Base-by-base conservation (phyloP, 2,329 filamentous ascomycete genomes). In the Rhynchosporium secalis region DNA sequence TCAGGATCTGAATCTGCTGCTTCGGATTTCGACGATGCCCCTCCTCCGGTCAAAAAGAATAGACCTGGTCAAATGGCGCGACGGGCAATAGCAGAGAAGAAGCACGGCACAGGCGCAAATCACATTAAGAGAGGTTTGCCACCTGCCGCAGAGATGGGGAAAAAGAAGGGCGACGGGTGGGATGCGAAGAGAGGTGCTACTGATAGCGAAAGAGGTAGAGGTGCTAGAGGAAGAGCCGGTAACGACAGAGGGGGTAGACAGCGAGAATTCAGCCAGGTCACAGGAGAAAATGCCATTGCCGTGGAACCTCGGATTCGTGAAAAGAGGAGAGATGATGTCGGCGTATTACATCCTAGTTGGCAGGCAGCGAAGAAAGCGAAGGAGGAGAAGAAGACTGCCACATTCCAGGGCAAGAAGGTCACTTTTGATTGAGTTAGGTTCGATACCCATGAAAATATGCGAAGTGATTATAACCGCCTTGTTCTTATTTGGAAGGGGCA, bases 61-160 rank as follows among this genome's bases (percentile, higher is more conserved):
- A 82, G 89, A 28, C 81, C 86, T 52, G 91, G 91, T 3, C 91
- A 96, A 76, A 83, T 86, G 48, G 89, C 88, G n/a, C 84, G 91
- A 8, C 89, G 90, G 72, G 84, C 86, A 29, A 89, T 95, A 62
- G 90, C 86, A 79, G 90, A 94, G 78, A 88, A 91, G 77, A 94
- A 93, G 72, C 94, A 82, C 73, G 90, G 90, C 56, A 79, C 81
- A 13, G 81, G 83, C 65, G 91, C 91, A 1, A 74, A 74, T 48
- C 73, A 75, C 62, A 70, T 75, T 26, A 68, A 69, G 49, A 64
- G 62, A 4, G 73, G 71, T 3, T 58, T 68, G 31, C 66, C 61
- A 2, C 51, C 63, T 29, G 67, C 66, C 9, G 62, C 56, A 31
- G 54, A 57, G 12, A 65, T 67, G 40, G 65, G 72, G 48, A 74